Conservation (phyloP, 257 asterid genomes). For the Linderniella brevidens region DNA sequence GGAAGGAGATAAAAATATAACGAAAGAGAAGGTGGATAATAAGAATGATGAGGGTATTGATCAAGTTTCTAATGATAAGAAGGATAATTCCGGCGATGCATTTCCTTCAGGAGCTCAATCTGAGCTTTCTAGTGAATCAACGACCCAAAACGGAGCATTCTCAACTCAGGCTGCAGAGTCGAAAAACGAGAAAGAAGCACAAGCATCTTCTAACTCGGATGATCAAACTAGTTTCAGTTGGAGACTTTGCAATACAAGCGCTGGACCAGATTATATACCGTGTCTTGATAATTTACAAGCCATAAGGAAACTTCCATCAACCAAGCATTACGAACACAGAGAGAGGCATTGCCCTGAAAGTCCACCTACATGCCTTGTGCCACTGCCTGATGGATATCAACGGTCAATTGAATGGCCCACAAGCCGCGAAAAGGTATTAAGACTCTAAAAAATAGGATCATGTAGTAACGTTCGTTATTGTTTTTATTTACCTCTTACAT, state of each 20-base stretch:
- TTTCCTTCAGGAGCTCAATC: slow-evolving; percentile 78
- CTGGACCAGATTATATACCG: slow-evolving; percentile 92
- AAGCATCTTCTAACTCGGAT: slow-evolving; percentile 32
- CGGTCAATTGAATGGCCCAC: slow-evolving; percentile 77
- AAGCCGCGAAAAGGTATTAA: slow-evolving; percentile 82
- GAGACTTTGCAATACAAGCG: slow-evolving; percentile 81
- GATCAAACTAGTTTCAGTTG: slow-evolving; percentile 33
- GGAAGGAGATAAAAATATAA: slow-evolving; percentile 21
- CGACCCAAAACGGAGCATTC: slow-evolving; percentile 65
- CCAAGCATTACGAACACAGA: slow-evolving; percentile 94
- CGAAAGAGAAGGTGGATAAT: slow-evolving; percentile 23
- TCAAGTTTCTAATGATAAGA: slow-evolving; percentile 25
- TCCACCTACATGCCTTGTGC: slow-evolving; percentile 92
- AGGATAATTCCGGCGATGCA: slow-evolving; percentile 30
- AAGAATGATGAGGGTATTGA: slow-evolving; percentile 30
- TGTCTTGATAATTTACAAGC: slow-evolving; percentile 90
- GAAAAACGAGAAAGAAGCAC: slow-evolving; percentile 61
- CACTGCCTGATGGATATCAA: slow-evolving; percentile 75
- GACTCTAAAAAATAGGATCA: slow-evolving; percentile 1
- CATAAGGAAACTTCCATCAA: slow-evolving; percentile 43
- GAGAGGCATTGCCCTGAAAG: slow-evolving; percentile 93
- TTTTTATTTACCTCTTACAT: not conserved
- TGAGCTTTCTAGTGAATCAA: slow-evolving; percentile 66
- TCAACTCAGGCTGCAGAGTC: slow-evolving; percentile 78
- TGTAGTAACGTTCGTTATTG: not conserved